phyloP scores from a whole-genome alignment of 805 yeast genomes.

The Candida pseudoglaebosa region DNA sequence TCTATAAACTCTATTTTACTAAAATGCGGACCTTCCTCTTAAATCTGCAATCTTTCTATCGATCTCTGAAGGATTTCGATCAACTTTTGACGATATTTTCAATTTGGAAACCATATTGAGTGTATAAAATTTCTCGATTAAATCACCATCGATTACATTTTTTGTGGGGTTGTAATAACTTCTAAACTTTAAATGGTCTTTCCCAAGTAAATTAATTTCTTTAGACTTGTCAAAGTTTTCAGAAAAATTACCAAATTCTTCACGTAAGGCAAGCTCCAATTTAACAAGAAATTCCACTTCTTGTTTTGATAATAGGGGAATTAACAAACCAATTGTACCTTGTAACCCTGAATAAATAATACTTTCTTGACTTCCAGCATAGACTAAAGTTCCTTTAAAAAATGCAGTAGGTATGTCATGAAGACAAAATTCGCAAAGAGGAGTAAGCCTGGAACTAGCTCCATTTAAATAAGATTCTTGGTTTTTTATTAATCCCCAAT shows the following conservation, averaged over 20 bases:
- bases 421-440: constrained; percentile 54
- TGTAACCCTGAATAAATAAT: constrained; percentile 72
- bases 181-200: constrained; percentile 66
- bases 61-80: constrained; percentile 46
- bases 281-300: constrained; percentile 59
- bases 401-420: constrained; percentile 71
- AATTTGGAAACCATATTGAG: constrained; percentile 32
- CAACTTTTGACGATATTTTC: constrained; percentile 38
- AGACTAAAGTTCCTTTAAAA: constrained; percentile 45
- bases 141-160: constrained; percentile 83
- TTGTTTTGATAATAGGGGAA: constrained; percentile 59
- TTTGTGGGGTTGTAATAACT: constrained; percentile 80
- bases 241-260: constrained; percentile 21
- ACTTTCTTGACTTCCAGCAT: constrained; percentile 57
- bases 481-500: constrained; percentile 31
- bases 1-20: constrained; percentile 6
- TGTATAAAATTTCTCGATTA: constrained; percentile 55
- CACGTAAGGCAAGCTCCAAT: constrained; percentile 47
- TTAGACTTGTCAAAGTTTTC: constrained; percentile 22
- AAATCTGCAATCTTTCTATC: constrained; percentile 51
- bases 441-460: constrained; percentile 47
- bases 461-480: constrained; percentile 43
- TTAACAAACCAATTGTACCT: constrained; percentile 73
- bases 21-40: constrained; percentile 41
- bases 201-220: constrained; percentile 47